Base-by-base conservation (phyloP, 345 rosid species). In the Aquilaria malaccensis region DNA sequence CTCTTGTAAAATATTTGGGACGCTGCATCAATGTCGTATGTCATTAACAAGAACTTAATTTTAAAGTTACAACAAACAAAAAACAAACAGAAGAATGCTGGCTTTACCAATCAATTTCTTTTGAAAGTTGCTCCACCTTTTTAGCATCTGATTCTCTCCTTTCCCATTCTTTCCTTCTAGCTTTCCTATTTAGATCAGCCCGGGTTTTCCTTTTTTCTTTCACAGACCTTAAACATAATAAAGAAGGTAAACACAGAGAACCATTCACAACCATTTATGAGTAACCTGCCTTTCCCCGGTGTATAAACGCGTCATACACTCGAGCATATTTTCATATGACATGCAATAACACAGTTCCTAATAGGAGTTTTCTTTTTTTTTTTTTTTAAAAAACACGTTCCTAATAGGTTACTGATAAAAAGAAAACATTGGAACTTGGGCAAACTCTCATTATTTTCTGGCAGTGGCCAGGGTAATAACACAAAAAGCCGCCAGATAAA, bases 151-250 rank as follows among this genome's bases (percentile, higher is more conserved):
- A 72, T 72, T 80, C 80, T 71, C 79, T 77, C 61, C 60, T 84
- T 67, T 55, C 68, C 50, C 56, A 45, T 54, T 75, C 96, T 72
- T 81, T 94, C 30, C 65, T 80, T 67, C 86, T 88, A 52, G 75
- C 76, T 77, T 96, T 81, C 83, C 72, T 88, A 76, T 94, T 94
- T 58, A 83, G 69, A 61, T 74, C 86, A 66, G 82, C 95, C 6
- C 81, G 81, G n/a, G 96, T 88, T 52, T 90, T 82, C 76, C 75
- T 83, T 81, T 80, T 85, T 13, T 58, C 58, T 59, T 80, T 84
- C 10, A 22, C 65, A 47, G 79, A 54, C 67, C 97, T 94, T 78
- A 64, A 60, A 50, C 49, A 69, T 57, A 51, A 62, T 55, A 53
- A 12, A 65, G 43, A 0, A 9, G 5, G 43, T 37, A 4, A 37